These are phyloP conservation scores for Cercospora sojina DNA, from an alignment of 2,329 filamentous ascomycete genomes.

Conservation along the genomic window DNA sequence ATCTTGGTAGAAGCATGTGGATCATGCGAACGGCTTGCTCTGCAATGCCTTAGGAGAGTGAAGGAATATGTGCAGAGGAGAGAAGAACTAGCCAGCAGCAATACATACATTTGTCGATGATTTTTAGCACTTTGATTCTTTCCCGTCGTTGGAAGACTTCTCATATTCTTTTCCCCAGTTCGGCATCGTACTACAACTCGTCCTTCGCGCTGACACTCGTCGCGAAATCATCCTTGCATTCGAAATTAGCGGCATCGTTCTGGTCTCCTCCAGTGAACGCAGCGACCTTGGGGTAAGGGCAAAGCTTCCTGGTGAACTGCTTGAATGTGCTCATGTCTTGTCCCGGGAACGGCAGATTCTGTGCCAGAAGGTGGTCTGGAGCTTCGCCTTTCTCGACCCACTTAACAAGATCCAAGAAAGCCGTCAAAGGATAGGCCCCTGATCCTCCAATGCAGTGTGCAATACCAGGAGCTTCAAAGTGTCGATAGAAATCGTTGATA, in stretches of 20 bases:
- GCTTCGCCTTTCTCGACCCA: slow-evolving; percentile 35
- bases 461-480: slow-evolving; percentile 42
- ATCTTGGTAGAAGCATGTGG: neutral
- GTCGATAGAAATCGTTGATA: slow-evolving; percentile 37
- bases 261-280: slow-evolving; percentile 24
- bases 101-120: neutral
- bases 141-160: too few relatives aligned
- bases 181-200: slow-evolving; percentile 15
- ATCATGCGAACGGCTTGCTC: neutral
- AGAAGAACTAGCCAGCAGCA: neutral
- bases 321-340: slow-evolving; percentile 5
- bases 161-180: neutral
- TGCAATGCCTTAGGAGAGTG: neutral
- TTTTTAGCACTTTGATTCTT: neutral
- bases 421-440: slow-evolving; percentile 29
- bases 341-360: slow-evolving; percentile 13
- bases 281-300: slow-evolving; percentile 28
- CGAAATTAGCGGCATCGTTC: slow-evolving; percentile 20
- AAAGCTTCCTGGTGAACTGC: slow-evolving; percentile 19
- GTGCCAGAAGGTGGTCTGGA: slow-evolving; percentile 21
- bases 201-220: slow-evolving; percentile 5
- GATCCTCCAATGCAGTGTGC: slow-evolving; percentile 39
- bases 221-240: slow-evolving; percentile 23
- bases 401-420: slow-evolving; percentile 20
- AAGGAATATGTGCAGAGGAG: neutral